Evolutionary conservation across 73 alveolate species (phyloP).

Genomic region (Urostyla sp.): DNA sequence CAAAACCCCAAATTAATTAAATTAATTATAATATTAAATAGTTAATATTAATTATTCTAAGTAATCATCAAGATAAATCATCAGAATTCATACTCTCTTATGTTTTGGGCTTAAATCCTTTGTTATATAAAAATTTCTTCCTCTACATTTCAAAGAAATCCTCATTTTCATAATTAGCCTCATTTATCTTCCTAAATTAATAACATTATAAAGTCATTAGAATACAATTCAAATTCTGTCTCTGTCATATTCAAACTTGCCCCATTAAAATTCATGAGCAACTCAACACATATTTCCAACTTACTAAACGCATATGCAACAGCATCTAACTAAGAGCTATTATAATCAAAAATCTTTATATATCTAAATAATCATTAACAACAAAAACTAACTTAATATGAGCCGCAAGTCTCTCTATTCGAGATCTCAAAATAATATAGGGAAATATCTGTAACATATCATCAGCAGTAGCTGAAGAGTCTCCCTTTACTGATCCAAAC

Average conservation of each 20-base stretch:
- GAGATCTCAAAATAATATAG: slow-evolving; percentile 20
- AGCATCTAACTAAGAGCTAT: slow-evolving; percentile 32
- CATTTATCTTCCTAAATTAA: slow-evolving; percentile 25
- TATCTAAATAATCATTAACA: slow-evolving; percentile 3
- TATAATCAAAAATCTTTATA: slow-evolving; percentile 34
- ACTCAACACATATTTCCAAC: slow-evolving; percentile 19
- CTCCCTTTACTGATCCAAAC: slow-evolving; percentile 42
- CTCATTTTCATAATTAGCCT: slow-evolving; percentile 32
- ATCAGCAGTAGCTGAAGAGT: slow-evolving; percentile 47
- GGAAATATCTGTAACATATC: slow-evolving; percentile 51
- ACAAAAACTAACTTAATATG: slow-evolving; percentile 29
- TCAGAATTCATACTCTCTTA: too few species aligned
- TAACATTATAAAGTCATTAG: not conserved
- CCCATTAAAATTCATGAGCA: slow-evolving; percentile 36
- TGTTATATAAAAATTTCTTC: slow-evolving; percentile 4
- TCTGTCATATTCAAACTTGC: slow-evolving; percentile 33
- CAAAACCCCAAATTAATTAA: too few species aligned
- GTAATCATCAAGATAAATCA: too few species aligned
- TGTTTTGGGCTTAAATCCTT: too few species aligned
- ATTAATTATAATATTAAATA: too few species aligned
- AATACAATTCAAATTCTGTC: slow-evolving; percentile 48
- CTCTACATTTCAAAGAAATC: slow-evolving; percentile 45
- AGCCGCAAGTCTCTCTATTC: slow-evolving; percentile 30
- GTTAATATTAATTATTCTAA: too few species aligned
- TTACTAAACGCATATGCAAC: slow-evolving; percentile 38